These are phyloP conservation scores for Zea luxurians DNA, from an alignment of 176 grass and related monocot species.

Conservation along the genomic window DNA sequence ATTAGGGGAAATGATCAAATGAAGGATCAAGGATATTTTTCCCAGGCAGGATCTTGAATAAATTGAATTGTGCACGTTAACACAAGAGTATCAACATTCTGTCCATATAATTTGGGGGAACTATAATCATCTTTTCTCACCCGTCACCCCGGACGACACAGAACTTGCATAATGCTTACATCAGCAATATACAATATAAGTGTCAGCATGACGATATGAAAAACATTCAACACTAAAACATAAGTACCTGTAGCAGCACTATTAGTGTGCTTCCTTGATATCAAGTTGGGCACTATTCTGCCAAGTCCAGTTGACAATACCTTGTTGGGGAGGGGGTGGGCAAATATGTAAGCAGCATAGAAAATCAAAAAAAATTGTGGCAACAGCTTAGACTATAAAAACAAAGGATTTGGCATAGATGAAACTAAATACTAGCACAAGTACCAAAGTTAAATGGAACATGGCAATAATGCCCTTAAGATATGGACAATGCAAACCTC, in stretches of 20 bases:
- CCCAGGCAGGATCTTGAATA: background rate
- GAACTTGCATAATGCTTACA: slow-evolving; percentile 5
- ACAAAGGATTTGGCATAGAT: background rate
- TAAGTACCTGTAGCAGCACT: slow-evolving; percentile 76
- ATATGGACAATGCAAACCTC: background rate
- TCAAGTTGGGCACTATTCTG: slow-evolving; percentile 86
- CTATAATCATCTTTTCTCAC: background rate
- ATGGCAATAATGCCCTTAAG: background rate
- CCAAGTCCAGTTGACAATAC: slow-evolving; percentile 83
- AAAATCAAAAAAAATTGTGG: background rate
- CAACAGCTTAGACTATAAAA: background rate
- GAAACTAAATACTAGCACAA: background rate
- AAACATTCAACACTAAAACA: slow-evolving; percentile 7
- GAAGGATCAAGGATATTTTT: background rate
- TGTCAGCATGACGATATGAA: background rate
- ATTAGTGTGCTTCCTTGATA: slow-evolving; percentile 91
- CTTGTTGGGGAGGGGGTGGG: slow-evolving; percentile 24
- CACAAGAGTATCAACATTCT: background rate
- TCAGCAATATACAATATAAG: slow-evolving; percentile 1
- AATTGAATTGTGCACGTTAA: background rate
- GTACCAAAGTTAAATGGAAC: background rate
- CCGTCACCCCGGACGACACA: background rate
- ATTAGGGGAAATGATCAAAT: background rate
- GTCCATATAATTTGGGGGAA: background rate
- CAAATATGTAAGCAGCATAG: slow-evolving; percentile 16